Percentiles rank a stretch among this genome's conserved stretches.
Evolutionary conservation across 495 filamentous ascomycete species (phyloP).

Genomic region (Parathielavia appendiculata): DNA sequence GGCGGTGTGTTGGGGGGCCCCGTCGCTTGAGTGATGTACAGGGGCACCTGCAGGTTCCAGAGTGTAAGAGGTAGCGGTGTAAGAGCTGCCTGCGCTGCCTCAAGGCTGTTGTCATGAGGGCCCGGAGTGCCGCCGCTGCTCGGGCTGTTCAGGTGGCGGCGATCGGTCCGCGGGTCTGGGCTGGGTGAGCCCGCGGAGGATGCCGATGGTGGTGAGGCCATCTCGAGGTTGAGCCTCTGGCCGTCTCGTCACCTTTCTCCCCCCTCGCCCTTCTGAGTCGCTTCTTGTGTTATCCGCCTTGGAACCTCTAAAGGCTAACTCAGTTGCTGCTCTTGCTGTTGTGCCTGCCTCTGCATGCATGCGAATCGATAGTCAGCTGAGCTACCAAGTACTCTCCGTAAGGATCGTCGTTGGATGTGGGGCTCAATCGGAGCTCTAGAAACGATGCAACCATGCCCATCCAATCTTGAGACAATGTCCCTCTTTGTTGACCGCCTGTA

Average conservation of each 20-base stretch:
- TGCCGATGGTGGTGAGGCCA: slow-evolving; percentile 8
- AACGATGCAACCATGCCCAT: slow-evolving; percentile 1
- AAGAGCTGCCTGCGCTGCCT: background rate
- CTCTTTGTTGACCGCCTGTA: background rate
- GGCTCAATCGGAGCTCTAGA: background rate
- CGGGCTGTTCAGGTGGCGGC: background rate
- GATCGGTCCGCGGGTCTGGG: background rate
- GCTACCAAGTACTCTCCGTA: no score
- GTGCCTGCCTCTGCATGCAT: slow-evolving; percentile 1
- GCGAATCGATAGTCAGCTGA: background rate
- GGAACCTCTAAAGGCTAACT: background rate
- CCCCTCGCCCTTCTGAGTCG: background rate
- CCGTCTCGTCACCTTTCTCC: background rate
- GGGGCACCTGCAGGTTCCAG: slow-evolving; percentile 48
- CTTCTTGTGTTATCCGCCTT: background rate
- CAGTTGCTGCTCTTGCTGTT: background rate
- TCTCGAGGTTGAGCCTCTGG: background rate
- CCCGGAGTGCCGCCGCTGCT: background rate
- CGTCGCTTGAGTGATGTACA: slow-evolving; percentile 46
- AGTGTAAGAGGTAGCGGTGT: slow-evolving; percentile 35
- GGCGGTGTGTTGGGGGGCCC: slow-evolving; percentile 30
- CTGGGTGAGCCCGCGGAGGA: background rate
- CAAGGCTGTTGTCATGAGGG: background rate
- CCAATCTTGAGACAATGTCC: background rate
- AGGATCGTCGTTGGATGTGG: background rate